Evolutionary conservation across 169 alveolate species (phyloP).

Genomic region (Eimeria zaria): DNA sequence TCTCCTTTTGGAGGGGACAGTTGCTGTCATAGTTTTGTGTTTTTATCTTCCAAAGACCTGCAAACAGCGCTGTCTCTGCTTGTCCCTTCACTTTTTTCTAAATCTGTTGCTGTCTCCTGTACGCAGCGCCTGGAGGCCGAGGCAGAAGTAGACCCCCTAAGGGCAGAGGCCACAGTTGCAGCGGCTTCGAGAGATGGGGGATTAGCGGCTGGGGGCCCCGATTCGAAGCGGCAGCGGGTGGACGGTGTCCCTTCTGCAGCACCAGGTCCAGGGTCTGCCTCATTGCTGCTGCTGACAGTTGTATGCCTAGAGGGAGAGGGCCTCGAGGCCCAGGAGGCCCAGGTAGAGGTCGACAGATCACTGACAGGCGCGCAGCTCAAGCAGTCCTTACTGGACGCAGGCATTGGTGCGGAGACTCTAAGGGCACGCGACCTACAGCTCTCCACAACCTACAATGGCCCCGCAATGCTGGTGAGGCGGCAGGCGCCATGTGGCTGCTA

Average conservation of each 20-base stretch:
- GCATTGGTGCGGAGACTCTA: constrained; percentile 67
- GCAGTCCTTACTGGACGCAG: constrained; percentile 82
- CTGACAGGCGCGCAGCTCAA: constrained; percentile 78
- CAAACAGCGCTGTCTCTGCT: too few relatives aligned
- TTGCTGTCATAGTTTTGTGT: too few relatives aligned
- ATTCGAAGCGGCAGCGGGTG: constrained; percentile 76
- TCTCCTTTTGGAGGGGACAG: too few relatives aligned
- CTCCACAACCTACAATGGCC: constrained; percentile 22
- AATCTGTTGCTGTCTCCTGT: neutral
- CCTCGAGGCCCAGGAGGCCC: constrained; percentile 80
- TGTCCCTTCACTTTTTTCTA: neutral
- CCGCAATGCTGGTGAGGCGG: constrained; percentile 27
- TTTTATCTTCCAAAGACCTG: too few relatives aligned
- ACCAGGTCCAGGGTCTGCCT: neutral
- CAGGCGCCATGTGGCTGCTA: neutral
- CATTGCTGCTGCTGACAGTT: constrained; percentile 60
- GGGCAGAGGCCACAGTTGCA: constrained; percentile 35
- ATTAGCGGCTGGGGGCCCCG: constrained; percentile 18
- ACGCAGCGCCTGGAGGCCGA: constrained; percentile 56
- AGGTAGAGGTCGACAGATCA: constrained; percentile 74
- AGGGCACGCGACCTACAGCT: constrained; percentile 61
- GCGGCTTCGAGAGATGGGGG: neutral
- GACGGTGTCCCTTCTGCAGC: constrained; percentile 37
- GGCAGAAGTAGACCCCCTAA: constrained; percentile 45
- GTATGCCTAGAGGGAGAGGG: constrained; percentile 84